Base-by-base conservation (phyloP, 23 red algal species). In the Gracilariopsis chorda region DNA sequence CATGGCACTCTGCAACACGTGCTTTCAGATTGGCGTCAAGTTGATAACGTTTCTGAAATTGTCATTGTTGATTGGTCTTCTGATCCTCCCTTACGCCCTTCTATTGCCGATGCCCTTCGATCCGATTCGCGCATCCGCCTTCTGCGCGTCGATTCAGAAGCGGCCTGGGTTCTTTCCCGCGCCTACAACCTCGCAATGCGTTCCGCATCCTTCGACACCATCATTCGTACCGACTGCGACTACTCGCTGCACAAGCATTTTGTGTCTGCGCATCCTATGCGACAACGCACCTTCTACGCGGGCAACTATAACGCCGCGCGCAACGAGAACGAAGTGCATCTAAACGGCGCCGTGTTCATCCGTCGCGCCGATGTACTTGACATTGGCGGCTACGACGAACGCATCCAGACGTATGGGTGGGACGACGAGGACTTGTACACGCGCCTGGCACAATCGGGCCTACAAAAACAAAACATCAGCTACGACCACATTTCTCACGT, bases 401-500 rank as follows among this genome's bases (percentile, higher is more conserved):
- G 93, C 33, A 95, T 95, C 47, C 87, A 95, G 68, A 92, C 81
- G 3, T 92, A 92, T 57, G 93, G 93, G 23, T 91, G 93, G 87
- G 93, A 95, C 51, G 93, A 95, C 79, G 85, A 90, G 62, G 93
- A 95, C 20, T 47, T 95, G 79, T 95, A 90, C 51, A 65, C 65
- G 19, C 73, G 93, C 27, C 67, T 95, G 52, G 28, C 10, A 24
- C 10, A 12, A 35, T 53, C 37, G 23, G 80, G 58, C 32, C 30
- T 87, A 7, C 48, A 88, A 34, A 90, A 83, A 61, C 39, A 68
- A 40, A 91, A 92, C 70, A 51, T 95, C 45, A 84, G 68, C 62
- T 95, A 90, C 51, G 61, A 90, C 47, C 69, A 91, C 29, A 52
- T 95, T 17, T 53, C 51, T 25, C 93, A 95, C 64, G 72, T 95